A percentile compares a stretch with the other conserved stretches of the same genome.
Evolutionary conservation across 2,329 filamentous ascomycete species (phyloP).

Genomic region (Coniella lustricola): DNA sequence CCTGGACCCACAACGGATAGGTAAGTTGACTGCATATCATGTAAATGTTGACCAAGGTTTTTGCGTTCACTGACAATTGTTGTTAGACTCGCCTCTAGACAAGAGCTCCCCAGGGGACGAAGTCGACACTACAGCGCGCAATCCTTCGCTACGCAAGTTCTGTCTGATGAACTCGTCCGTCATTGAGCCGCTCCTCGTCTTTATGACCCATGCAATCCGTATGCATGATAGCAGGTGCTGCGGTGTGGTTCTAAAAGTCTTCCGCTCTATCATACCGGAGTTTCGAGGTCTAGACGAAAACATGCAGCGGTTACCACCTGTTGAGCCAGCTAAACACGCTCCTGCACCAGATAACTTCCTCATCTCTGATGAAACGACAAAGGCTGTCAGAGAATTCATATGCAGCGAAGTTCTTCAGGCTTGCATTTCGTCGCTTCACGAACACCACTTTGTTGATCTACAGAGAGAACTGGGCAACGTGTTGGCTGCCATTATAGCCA

Average conservation of each 20-base stretch:
- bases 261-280: conserved; percentile 76
- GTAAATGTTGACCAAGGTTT: background rate
- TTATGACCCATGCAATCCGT: conserved; percentile 82
- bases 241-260: conserved; percentile 75
- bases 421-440: conserved; percentile 83
- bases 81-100: conserved; percentile 5
- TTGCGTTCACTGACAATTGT: background rate
- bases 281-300: conserved; percentile 38
- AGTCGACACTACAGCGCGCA: conserved; percentile 20
- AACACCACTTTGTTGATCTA: conserved; percentile 92
- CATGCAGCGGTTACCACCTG: conserved; percentile 18
- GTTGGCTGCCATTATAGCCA: conserved; percentile 76
- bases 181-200: conserved; percentile 81
- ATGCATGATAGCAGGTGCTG: conserved; percentile 89
- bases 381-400: conserved; percentile 81
- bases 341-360: conserved; percentile 31
- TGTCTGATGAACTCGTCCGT: conserved; percentile 71
- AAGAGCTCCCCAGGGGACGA: background rate
- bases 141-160: conserved; percentile 67
- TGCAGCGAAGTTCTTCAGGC: conserved; percentile 82
- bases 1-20: conserved; percentile 65
- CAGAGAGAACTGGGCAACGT: conserved; percentile 86
- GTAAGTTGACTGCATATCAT: conserved; percentile 36
- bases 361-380: conserved; percentile 47
- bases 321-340: conserved; percentile 17